Evolutionary conservation across 352 stramenopile species (phyloP), one percentile per base, ranked within the genome.

Genomic region (Globisporangium alternatum): DNA sequence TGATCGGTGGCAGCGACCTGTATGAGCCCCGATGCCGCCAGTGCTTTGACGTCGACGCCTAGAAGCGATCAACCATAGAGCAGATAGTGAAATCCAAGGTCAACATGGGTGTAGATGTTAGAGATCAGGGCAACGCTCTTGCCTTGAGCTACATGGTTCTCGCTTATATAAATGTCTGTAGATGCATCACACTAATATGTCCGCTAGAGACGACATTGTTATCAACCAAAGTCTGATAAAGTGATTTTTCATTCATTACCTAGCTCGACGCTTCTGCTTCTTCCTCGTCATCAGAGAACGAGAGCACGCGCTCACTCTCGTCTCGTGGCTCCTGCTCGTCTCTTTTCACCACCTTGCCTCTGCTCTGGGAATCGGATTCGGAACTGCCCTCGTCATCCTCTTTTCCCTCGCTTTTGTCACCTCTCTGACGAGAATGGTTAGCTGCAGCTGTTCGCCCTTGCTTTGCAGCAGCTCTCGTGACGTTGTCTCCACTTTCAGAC

Each of bases 21-120:
- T 95, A 95, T 60, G 74, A 91, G 64, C 86, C 86, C 12, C 82
- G 84, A 5, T 95, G 86, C 69, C 83, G 86, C 51, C 72, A 86
- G 44, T 95, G 86, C 71, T 93, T 91, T 62, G 70, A 78, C 59
- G 45, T 68, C 12, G 54, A 68, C 35, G 51, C 22, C 5, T 65
- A 58, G 9, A 30, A 2, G 15, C 19, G 15, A 48, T 22, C 17
- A 45, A 21, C 19, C 43, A 48, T 21, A 48, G 43, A 21, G 43
- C 43, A 48, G 5, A 9, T 48, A 21, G 52, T 39, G 61, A 28
- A 44, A 10, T 7, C 43, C 43, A 48, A 48, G 19, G 2, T 21
- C 43, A 21, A 48, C 43, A 5, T 48, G 17, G 17, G 43, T 21
- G 17, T 48, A 48, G 43, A 48, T 12, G 15, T n/a, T 48, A 48